Evolutionary conservation across 345 rosid genomes (phyloP).

Genomic region (Angophora floribunda): DNA sequence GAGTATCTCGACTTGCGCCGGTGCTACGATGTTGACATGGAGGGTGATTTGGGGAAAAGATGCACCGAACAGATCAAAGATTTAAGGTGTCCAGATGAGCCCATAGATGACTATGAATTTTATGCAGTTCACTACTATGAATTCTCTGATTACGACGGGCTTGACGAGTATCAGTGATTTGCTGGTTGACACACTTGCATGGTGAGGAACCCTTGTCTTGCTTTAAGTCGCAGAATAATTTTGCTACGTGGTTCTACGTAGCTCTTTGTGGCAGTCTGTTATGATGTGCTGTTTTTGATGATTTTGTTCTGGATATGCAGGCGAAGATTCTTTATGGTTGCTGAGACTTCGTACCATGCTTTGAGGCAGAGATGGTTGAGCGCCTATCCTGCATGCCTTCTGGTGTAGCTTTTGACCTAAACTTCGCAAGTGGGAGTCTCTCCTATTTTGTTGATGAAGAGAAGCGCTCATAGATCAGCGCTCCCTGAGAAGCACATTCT

Average conservation of each 20-base stretch:
- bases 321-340: background rate
- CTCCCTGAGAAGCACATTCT: background rate
- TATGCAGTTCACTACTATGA: slow-evolving; percentile 11
- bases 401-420: background rate
- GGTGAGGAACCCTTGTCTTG: background rate
- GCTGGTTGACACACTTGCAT: background rate
- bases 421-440: background rate
- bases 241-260: background rate
- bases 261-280: background rate
- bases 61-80: slow-evolving; percentile 35
- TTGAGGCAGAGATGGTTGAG: background rate
- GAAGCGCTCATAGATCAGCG: background rate
- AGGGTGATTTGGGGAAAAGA: slow-evolving; percentile 29
- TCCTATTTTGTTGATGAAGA: background rate
- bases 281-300: background rate
- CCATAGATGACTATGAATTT: slow-evolving; percentile 32
- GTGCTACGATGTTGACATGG: slow-evolving; percentile 41
- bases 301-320: background rate
- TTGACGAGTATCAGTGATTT: background rate
- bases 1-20: slow-evolving; percentile 65
- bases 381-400: background rate
- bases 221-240: background rate
- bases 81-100: slow-evolving; percentile 38
- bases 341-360: background rate
- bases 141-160: slow-evolving; percentile 7